phyloP scores from a whole-genome alignment of 2,329 filamentous ascomycete species.

The Xylaria sp. region DNA sequence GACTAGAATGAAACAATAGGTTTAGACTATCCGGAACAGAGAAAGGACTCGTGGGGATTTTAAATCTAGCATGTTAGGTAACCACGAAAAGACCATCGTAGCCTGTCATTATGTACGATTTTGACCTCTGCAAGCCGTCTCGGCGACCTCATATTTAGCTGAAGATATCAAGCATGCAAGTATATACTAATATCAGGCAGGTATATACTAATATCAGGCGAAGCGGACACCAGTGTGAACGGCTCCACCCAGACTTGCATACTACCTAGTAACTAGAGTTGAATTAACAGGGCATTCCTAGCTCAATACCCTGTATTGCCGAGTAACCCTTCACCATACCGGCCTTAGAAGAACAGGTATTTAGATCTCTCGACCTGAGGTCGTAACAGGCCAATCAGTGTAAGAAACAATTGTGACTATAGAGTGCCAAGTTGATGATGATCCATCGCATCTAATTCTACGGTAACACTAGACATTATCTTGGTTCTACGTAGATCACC shows the following conservation, averaged over 20 bases:
- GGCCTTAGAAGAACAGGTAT: not conserved
- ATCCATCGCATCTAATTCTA: not conserved
- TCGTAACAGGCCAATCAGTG: not conserved
- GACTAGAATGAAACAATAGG: not conserved
- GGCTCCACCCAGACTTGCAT: not conserved
- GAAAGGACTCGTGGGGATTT: slow-evolving; percentile 15
- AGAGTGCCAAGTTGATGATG: not conserved
- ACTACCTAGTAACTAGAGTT: not conserved
- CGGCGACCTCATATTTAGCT: not conserved
- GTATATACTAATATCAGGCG: not conserved
- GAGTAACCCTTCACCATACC: not conserved
- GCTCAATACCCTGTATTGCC: not conserved
- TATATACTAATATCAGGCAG: no score
- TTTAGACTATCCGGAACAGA: not conserved
- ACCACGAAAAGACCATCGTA: not conserved
- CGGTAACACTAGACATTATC: not conserved
- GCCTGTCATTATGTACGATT: not conserved
- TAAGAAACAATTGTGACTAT: not conserved
- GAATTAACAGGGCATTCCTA: not conserved
- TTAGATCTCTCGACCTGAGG: not conserved
- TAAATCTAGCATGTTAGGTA: not conserved
- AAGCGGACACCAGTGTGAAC: slow-evolving; percentile 3
- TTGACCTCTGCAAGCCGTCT: slow-evolving; percentile 1
- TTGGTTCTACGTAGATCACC: slow-evolving; percentile 14
- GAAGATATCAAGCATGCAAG: slow-evolving; percentile 2